A percentile compares a stretch with the other conserved stretches of the same genome.
phyloP scores from a whole-genome alignment of 495 filamentous ascomycete genomes.

The Penicillium egyptiacum region DNA sequence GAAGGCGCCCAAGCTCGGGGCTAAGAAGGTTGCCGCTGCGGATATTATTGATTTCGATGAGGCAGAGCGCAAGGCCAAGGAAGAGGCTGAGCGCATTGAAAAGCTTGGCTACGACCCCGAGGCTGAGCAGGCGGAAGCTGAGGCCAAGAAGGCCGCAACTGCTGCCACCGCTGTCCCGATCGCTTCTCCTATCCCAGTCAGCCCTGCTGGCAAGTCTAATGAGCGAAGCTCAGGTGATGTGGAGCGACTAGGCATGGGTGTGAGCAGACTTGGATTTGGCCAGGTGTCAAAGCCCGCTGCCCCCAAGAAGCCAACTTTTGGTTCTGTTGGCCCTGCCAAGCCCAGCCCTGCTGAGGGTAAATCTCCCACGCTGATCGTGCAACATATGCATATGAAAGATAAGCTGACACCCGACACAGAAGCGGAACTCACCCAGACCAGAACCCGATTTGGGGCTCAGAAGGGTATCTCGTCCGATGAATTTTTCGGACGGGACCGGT shows the following conservation, averaged over 20 bases:
- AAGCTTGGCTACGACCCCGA: slow-evolving; percentile 98
- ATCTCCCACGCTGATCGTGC: slow-evolving; percentile 13
- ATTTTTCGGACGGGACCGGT: slow-evolving; percentile 89
- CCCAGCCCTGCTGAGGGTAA: slow-evolving; percentile 65
- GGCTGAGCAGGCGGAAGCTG: slow-evolving; percentile 66
- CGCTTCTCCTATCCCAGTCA: slow-evolving; percentile 72
- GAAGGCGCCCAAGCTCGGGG: slow-evolving; percentile 82
- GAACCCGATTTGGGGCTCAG: slow-evolving; percentile 70
- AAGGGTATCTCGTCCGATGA: slow-evolving; percentile 98
- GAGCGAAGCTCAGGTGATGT: slow-evolving; percentile 70
- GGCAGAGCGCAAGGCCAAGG: slow-evolving; percentile 93
- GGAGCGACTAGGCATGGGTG: slow-evolving; percentile 88
- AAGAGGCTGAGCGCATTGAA: slow-evolving; percentile 94
- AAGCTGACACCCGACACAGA: slow-evolving; percentile 27
- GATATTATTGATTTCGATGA: slow-evolving; percentile 93
- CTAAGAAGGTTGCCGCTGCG: slow-evolving; percentile 76
- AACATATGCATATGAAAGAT: not conserved
- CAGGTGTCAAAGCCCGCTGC: slow-evolving; percentile 67
- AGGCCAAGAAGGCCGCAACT: slow-evolving; percentile 55
- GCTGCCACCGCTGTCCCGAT: slow-evolving; percentile 55
- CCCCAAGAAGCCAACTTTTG: slow-evolving; percentile 81
- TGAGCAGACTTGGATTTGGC: slow-evolving; percentile 85
- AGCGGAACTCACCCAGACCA: slow-evolving; percentile 41
- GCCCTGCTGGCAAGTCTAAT: slow-evolving; percentile 53
- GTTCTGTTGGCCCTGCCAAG: slow-evolving; percentile 69